These are phyloP conservation scores for Phialophora verrucosa DNA, from an alignment of 2,329 filamentous ascomycete species.

Conservation along the genomic window DNA sequence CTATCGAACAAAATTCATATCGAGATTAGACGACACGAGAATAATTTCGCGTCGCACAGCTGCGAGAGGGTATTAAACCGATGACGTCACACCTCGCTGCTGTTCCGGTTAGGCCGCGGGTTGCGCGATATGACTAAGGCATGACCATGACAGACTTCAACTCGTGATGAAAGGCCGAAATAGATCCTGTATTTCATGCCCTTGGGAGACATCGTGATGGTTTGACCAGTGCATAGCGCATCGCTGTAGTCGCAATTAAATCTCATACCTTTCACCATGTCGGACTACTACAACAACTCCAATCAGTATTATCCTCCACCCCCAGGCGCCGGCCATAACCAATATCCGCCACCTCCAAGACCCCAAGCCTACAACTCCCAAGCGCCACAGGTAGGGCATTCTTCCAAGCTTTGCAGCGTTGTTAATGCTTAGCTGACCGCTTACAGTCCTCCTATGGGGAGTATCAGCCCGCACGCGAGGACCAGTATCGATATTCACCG, in stretches of 20 bases:
- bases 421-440: slow-evolving; percentile 9
- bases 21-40: background rate
- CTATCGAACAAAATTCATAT: background rate
- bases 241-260: background rate
- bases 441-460: slow-evolving; percentile 16
- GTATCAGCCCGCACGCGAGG: slow-evolving; percentile 37
- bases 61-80: slow-evolving; percentile 24
- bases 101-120: slow-evolving; percentile 2
- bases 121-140: slow-evolving; percentile 27
- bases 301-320: slow-evolving; percentile 32
- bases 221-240: background rate
- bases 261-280: slow-evolving; percentile 18
- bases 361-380: slow-evolving; percentile 24
- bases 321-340: slow-evolving; percentile 12
- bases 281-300: slow-evolving; percentile 33
- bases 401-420: background rate
- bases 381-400: slow-evolving; percentile 23
- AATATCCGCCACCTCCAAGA: slow-evolving; percentile 30
- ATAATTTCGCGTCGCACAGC: background rate
- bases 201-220: slow-evolving; percentile 6
- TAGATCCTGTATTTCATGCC: slow-evolving; percentile 1
- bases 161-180: background rate
- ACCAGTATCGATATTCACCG: slow-evolving; percentile 34
- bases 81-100: slow-evolving; percentile 30
- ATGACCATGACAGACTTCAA: slow-evolving; percentile 2